Conservation (phyloP, 1,284 basidiomycete genomes). For the Naganishia sp. region DNA sequence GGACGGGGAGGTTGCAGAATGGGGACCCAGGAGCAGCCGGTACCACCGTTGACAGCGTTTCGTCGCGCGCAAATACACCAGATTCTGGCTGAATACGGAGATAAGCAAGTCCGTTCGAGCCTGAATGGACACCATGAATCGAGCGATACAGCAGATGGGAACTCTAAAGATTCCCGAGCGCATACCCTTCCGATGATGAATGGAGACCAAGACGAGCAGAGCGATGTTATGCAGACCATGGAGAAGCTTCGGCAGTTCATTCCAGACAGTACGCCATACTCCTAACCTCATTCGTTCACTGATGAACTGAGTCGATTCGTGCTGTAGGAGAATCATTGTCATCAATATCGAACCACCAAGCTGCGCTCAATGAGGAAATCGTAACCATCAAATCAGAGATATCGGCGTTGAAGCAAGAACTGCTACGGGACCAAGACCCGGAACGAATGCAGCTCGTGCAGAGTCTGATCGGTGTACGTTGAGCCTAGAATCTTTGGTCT, state of each 20-base stretch:
- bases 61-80: slow-evolving; percentile 24
- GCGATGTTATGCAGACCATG: slow-evolving; percentile 18
- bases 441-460: slow-evolving; percentile 83
- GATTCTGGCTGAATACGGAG: slow-evolving; percentile 21
- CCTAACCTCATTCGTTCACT: background rate
- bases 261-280: slow-evolving; percentile 24
- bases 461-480: slow-evolving; percentile 81
- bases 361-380: slow-evolving; percentile 48
- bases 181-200: background rate
- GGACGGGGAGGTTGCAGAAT: background rate
- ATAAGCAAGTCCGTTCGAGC: slow-evolving; percentile 11
- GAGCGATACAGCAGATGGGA: background rate
- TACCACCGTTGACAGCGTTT: background rate
- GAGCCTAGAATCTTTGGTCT: background rate
- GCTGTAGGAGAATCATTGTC: slow-evolving; percentile 17
- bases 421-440: slow-evolving; percentile 76
- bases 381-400: slow-evolving; percentile 63
- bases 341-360: slow-evolving; percentile 42
- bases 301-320: background rate
- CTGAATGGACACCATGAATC: background rate
- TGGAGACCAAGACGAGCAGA: background rate
- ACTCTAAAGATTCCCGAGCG: background rate
- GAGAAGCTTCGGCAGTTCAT: slow-evolving; percentile 26
- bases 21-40: background rate
- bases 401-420: slow-evolving; percentile 64